phyloP scores from a whole-genome alignment of 345 rosid genomes.

The Populus simonii region DNA sequence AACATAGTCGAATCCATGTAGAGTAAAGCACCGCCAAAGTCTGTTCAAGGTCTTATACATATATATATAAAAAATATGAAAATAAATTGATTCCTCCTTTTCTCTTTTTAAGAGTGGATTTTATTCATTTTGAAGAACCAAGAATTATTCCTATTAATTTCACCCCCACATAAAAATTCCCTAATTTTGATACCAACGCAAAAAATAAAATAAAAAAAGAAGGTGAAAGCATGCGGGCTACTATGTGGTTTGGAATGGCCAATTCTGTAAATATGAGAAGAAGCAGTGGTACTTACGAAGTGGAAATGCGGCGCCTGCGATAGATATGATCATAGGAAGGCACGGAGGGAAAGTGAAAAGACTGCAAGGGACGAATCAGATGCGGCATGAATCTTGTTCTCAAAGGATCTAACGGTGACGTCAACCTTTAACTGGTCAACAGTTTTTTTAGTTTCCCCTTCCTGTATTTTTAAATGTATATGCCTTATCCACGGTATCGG shows the following conservation, averaged over 20 bases:
- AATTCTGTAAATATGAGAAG: background rate
- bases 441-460: too few species aligned
- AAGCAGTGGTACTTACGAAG: background rate
- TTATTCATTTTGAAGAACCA: background rate
- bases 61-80: background rate
- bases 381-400: slow-evolving; percentile 29
- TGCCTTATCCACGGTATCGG: slow-evolving; percentile 20
- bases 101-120: background rate
- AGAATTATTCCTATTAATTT: background rate
- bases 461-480: background rate
- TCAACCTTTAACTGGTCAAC: slow-evolving; percentile 12
- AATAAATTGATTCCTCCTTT: slow-evolving; percentile 9
- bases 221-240: background rate
- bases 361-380: slow-evolving; percentile 16
- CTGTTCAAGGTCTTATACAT: slow-evolving; percentile 2
- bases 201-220: too few species aligned
- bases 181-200: background rate
- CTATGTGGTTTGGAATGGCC: background rate
- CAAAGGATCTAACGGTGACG: slow-evolving; percentile 29
- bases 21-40: background rate
- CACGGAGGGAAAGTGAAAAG: background rate
- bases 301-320: slow-evolving; percentile 27
- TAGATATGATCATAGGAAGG: background rate
- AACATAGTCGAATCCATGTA: background rate
- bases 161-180: background rate